Evolutionary conservation across 2,329 filamentous ascomycete genomes (phyloP), one percentile per base, ranked within the genome.

Genomic region (Scytalidium lignicola): DNA sequence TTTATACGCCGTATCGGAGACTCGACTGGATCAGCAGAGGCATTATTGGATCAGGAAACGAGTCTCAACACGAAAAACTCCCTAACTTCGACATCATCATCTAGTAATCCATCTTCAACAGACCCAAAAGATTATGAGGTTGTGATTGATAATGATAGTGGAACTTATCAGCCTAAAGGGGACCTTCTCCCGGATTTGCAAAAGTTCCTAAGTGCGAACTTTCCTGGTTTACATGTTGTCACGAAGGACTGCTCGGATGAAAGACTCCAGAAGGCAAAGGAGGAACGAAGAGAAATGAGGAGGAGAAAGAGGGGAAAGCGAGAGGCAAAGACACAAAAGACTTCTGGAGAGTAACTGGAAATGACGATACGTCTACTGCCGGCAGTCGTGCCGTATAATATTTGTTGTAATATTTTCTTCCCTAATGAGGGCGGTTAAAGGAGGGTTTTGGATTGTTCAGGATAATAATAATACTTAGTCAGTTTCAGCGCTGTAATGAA

Each of bases 131-230:
- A 76, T 63, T 97, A 96, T 66, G 86, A 95, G 64, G 79, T 97
- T 8, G 74, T 93, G 55, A 96, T 97, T 62, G 92, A 97, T 72
- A 97, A 97, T 62, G 92, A 96, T 67, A 90, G 85, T 48, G 92
- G 92, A 10, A 97, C 92, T 0, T 97, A 97, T 66, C 81, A 92
- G 0, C 92, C 92, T 0, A 90, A 95, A 62, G 86, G 86, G 49
- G 76, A 83, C 10, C 75, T 88, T 9, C 76, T 97, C 1, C 87
- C 88, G 0, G 65, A 83, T 1, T 74, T 97, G 1, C 82, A 85
- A 46, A 62, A 73, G 10, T 95, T 90, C 62, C 69, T 97, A 2
- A 71, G 83, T 26, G 67, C 66, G 20, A 90, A 92, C 56, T 82
- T 96, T 28, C 88, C 88, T 0, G 90, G 88, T 0, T 70, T 97